A percentile compares a stretch with the other conserved stretches of the same genome.
Conservation (phyloP, 768 basidiomycete genomes). For the Kondoa malvinella region DNA sequence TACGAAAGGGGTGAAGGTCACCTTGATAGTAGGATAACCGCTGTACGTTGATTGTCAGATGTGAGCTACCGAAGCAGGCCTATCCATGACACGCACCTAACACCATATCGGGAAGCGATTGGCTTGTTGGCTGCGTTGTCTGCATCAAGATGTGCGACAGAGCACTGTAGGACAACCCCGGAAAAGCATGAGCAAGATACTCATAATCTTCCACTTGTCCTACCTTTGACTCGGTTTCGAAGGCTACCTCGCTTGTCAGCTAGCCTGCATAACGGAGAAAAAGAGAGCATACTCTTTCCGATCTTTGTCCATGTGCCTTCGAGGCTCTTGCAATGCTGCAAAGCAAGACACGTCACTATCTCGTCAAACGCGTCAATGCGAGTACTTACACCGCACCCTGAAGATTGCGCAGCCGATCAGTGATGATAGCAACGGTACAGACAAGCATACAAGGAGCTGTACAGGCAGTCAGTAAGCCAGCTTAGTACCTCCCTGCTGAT, state of each 20-base stretch:
- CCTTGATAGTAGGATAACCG: constrained; percentile 80
- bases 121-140: constrained; percentile 64
- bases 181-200: constrained; percentile 41
- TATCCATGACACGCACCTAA: constrained; percentile 30
- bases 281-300: neutral
- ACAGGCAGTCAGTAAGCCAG: neutral
- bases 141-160: constrained; percentile 79
- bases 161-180: constrained; percentile 60
- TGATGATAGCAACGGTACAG: neutral
- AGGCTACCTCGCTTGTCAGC: constrained; percentile 44
- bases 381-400: neutral
- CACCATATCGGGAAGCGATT: constrained; percentile 52
- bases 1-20: constrained; percentile 3
- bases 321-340: neutral
- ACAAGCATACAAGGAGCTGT: neutral
- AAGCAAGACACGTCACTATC: no score
- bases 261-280: neutral
- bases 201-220: constrained; percentile 59
- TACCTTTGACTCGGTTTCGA: constrained; percentile 24
- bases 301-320: neutral
- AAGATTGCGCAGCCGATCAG: neutral
- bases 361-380: neutral
- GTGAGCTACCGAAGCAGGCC: neutral
- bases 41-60: neutral
- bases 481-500: neutral